Conservation (phyloP, 805 yeast genomes). For the Ogataea ramenticola region DNA sequence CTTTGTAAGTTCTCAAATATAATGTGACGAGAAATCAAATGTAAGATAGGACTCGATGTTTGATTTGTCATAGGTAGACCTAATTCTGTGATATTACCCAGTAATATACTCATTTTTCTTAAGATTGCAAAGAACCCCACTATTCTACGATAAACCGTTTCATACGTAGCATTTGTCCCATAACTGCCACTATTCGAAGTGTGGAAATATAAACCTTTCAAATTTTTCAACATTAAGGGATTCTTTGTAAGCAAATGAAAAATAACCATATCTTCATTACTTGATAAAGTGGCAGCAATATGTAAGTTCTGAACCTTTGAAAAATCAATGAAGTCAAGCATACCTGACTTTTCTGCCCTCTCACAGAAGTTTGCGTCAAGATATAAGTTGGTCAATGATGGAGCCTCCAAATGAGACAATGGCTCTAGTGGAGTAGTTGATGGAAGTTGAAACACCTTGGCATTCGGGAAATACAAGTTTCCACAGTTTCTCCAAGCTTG, state of each 20-base stretch:
- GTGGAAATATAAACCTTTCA: slow-evolving; percentile 20
- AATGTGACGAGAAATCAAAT: slow-evolving; percentile 21
- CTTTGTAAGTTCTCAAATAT: slow-evolving; percentile 22
- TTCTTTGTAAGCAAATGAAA: slow-evolving; percentile 20
- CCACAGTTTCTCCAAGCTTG: slow-evolving; percentile 14
- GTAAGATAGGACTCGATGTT: slow-evolving; percentile 22
- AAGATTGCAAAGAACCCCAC: slow-evolving; percentile 28
- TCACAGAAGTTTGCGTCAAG: slow-evolving; percentile 23
- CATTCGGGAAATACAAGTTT: slow-evolving; percentile 9
- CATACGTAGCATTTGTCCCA: slow-evolving; percentile 15
- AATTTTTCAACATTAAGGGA: slow-evolving; percentile 17
- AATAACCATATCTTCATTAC: slow-evolving; percentile 27
- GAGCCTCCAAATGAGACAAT: slow-evolving; percentile 17
- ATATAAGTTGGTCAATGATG: slow-evolving; percentile 15
- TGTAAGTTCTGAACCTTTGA: slow-evolving; percentile 12
- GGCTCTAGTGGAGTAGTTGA: slow-evolving; percentile 13
- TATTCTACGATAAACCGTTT: slow-evolving; percentile 23
- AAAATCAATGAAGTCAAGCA: slow-evolving; percentile 17
- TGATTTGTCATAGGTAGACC: slow-evolving; percentile 25
- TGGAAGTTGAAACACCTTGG: slow-evolving; percentile 18
- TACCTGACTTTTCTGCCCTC: slow-evolving; percentile 16
- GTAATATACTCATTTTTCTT: slow-evolving; percentile 20
- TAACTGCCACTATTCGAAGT: no score
- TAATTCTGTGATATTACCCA: slow-evolving; percentile 17
- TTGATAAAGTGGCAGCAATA: slow-evolving; percentile 21